These are phyloP conservation scores for Starmera pachycereana DNA, from an alignment of 805 yeast species.

Conservation along the genomic window DNA sequence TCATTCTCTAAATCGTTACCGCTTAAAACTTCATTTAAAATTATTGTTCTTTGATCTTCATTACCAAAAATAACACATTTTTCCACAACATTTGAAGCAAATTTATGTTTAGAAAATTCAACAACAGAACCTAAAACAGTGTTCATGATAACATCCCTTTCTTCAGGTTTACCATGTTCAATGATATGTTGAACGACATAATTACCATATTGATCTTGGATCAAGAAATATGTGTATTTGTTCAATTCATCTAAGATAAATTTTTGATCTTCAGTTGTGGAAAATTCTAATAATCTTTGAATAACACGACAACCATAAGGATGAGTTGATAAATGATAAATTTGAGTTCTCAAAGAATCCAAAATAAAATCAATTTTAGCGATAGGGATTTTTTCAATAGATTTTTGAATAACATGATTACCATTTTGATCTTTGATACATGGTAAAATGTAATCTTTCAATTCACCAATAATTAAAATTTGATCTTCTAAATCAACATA, in stretches of 20 bases:
- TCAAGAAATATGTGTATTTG: slow-evolving; percentile 59
- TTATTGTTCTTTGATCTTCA: slow-evolving; percentile 44
- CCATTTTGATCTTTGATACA: slow-evolving; percentile 95
- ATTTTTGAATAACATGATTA: slow-evolving; percentile 93
- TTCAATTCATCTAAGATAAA: slow-evolving; percentile 63
- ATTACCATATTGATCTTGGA: slow-evolving; percentile 96
- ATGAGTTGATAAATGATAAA: slow-evolving; percentile 83
- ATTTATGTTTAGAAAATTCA: slow-evolving; percentile 86
- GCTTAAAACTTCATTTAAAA: slow-evolving; percentile 58
- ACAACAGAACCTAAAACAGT: slow-evolving; percentile 67
- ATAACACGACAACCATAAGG: slow-evolving; percentile 97
- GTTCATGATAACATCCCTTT: slow-evolving; percentile 50
- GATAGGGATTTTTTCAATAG: slow-evolving; percentile 79
- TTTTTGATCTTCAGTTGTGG: slow-evolving; percentile 52
- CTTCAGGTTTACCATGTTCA: slow-evolving; percentile 63
- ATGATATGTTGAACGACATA: slow-evolving; percentile 94
- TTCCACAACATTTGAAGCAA: slow-evolving; percentile 96
- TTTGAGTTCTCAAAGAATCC: slow-evolving; percentile 54
- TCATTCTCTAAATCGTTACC: slow-evolving; percentile 30
- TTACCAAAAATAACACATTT: slow-evolving; percentile 76
- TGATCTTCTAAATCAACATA: slow-evolving; percentile 56
- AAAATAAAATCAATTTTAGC: slow-evolving; percentile 60
- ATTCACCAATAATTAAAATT: slow-evolving; percentile 56
- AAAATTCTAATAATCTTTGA: slow-evolving; percentile 81
- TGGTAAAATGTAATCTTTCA: slow-evolving; percentile 47